These are phyloP conservation scores for Aspergillus japonicus DNA, from an alignment of 2,329 filamentous ascomycete species.

Conservation along the genomic window DNA sequence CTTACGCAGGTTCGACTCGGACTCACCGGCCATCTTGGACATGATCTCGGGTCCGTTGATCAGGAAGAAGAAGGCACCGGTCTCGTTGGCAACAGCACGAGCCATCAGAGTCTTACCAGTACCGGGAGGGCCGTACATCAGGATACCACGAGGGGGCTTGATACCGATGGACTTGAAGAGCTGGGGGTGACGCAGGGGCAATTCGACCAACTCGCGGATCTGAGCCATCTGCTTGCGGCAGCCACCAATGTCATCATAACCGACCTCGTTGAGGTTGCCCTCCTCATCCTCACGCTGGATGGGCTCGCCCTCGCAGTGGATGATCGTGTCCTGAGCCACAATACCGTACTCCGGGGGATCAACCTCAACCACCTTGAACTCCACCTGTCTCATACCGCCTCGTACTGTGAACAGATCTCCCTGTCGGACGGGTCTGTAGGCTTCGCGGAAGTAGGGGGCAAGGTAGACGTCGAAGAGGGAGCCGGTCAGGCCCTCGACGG, in stretches of 20 bases:
- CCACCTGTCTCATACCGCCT: constrained; percentile 97
- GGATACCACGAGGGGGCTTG: constrained; percentile 96
- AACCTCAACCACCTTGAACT: constrained; percentile 99
- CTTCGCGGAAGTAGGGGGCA: constrained; percentile 98
- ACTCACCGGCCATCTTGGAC: constrained; percentile 99
- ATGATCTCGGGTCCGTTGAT: constrained; percentile 99
- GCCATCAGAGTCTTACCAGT: constrained; percentile 99
- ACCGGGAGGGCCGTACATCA: constrained; percentile 95
- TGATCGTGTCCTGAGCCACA: constrained; percentile 96
- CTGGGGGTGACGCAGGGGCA: constrained; percentile 93
- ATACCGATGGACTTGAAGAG: constrained; percentile 99
- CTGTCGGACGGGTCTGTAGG: constrained; percentile 94
- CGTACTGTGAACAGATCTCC: constrained; percentile 96
- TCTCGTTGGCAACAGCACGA: constrained; percentile 97
- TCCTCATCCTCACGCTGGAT: constrained; percentile 99
- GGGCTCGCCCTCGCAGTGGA: constrained; percentile 95
- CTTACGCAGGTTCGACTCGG: constrained; percentile 95
- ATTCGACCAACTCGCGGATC: constrained; percentile 96
- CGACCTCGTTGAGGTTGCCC: constrained; percentile 98
- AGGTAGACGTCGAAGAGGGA: constrained; percentile 99
- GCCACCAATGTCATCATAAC: constrained; percentile 98
- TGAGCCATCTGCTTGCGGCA: constrained; percentile 99
- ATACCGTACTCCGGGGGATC: constrained; percentile 98
- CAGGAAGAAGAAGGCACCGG: constrained; percentile 97
- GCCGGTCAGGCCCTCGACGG: constrained; percentile 94